Percentiles rank a stretch among this genome's conserved stretches.
phyloP scores from a whole-genome alignment of 441 rosid genomes.

The Capsella rubella region DNA sequence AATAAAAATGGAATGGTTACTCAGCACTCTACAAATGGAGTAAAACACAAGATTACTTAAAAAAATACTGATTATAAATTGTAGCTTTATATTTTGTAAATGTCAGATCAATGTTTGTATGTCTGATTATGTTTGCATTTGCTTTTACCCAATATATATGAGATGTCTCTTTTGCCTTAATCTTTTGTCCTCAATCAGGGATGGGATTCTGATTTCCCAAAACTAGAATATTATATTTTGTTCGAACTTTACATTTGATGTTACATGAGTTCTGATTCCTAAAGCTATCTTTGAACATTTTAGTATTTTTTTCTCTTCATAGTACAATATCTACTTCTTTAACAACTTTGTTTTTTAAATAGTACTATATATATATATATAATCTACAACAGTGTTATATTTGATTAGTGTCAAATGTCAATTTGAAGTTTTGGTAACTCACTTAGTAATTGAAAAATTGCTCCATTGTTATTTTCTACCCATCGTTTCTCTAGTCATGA shows the following conservation, averaged over 20 bases:
- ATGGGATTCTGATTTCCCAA: slow-evolving; percentile 45
- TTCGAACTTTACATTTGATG: slow-evolving; percentile 38
- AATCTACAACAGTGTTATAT: not conserved
- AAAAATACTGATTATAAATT: not conserved
- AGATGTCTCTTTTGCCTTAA: slow-evolving; percentile 29
- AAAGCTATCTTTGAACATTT: slow-evolving; percentile 1
- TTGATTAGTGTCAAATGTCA: not conserved
- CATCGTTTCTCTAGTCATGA: not conserved
- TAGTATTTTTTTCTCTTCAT: not conserved
- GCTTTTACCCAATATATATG: slow-evolving; percentile 16
- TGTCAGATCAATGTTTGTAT: slow-evolving; percentile 39
- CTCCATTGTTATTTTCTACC: not conserved
- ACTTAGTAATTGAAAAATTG: not conserved
- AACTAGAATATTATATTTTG: slow-evolving; percentile 41
- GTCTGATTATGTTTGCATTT: slow-evolving; percentile 39
- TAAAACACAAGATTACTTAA: not conserved
- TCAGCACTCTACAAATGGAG: not conserved
- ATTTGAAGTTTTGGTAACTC: not conserved
- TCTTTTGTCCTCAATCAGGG: slow-evolving; percentile 14
- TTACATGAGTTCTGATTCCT: slow-evolving; percentile 38
- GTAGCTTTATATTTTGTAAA: slow-evolving; percentile 24
- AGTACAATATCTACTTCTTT: not conserved
- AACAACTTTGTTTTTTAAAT: too few species aligned
- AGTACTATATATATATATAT: too few species aligned
- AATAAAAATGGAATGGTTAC: not conserved